phyloP scores from a whole-genome alignment of 2,329 filamentous ascomycete species.

The Exophiala viscosa region DNA sequence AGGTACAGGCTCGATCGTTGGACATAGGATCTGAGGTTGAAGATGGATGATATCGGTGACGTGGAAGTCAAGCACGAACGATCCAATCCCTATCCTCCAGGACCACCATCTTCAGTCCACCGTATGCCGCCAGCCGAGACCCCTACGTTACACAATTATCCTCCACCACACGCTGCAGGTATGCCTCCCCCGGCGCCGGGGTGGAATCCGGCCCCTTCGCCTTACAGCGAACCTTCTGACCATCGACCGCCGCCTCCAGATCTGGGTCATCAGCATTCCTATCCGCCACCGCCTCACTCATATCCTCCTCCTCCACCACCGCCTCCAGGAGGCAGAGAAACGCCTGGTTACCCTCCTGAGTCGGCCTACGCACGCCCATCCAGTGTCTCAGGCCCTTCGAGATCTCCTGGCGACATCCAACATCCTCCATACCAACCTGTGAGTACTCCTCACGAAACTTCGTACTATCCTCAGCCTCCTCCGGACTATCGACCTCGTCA shows the following conservation, averaged over 20 bases:
- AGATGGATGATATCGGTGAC: slow-evolving; percentile 27
- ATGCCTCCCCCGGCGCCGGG: slow-evolving; percentile 24
- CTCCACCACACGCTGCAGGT: slow-evolving; percentile 17
- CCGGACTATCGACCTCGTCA: slow-evolving; percentile 25
- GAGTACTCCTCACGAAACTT: slow-evolving; percentile 24
- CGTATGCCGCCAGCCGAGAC: slow-evolving; percentile 29
- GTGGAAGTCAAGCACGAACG: slow-evolving; percentile 25
- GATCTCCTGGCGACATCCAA: slow-evolving; percentile 26
- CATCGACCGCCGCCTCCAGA: slow-evolving; percentile 25
- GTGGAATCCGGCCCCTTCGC: slow-evolving; percentile 27
- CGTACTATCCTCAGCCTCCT: slow-evolving; percentile 24
- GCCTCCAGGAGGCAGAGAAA: slow-evolving; percentile 20
- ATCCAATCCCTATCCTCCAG: slow-evolving; percentile 22
- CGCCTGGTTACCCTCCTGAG: slow-evolving; percentile 25
- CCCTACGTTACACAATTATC: slow-evolving; percentile 27
- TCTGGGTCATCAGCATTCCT: slow-evolving; percentile 17
- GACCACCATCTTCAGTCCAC: slow-evolving; percentile 18
- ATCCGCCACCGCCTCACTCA: slow-evolving; percentile 18
- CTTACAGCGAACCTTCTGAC: slow-evolving; percentile 25
- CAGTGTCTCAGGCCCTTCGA: slow-evolving; percentile 26
- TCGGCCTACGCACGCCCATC: slow-evolving; percentile 26
- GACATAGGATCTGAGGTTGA: slow-evolving; percentile 17
- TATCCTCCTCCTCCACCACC: slow-evolving; percentile 17
- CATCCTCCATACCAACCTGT: slow-evolving; percentile 24
- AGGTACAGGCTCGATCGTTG: slow-evolving; percentile 19